Evolutionary conservation across 2,329 filamentous ascomycete species (phyloP).

Genomic region (Penicillium sp.): DNA sequence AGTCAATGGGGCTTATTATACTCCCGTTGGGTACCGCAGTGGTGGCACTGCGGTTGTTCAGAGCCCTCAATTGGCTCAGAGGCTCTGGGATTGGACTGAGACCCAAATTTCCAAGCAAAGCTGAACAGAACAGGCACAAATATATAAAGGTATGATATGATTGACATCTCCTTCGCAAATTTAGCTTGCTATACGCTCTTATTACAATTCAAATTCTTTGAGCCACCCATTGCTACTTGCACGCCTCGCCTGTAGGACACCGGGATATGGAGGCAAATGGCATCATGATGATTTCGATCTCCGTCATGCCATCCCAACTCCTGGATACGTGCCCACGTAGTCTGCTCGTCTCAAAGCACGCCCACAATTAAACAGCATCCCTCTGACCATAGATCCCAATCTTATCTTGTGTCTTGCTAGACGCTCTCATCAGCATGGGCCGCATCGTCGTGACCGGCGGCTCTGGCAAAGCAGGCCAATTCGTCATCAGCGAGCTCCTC

Average conservation of each 20-base stretch:
- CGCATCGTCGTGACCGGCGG: constrained; percentile 57
- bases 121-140: neutral
- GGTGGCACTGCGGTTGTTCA: constrained; percentile 31
- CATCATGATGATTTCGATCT: constrained; percentile 21
- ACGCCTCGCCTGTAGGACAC: neutral
- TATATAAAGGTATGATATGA: neutral
- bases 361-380: neutral
- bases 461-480: constrained; percentile 55
- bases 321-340: neutral
- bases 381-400: neutral
- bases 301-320: constrained; percentile 5
- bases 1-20: constrained; percentile 44
- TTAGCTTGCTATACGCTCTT: neutral
- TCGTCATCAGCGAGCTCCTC: constrained; percentile 54
- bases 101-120: constrained; percentile 28
- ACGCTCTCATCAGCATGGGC: constrained; percentile 46
- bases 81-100: constrained; percentile 49
- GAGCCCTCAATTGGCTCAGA: constrained; percentile 34
- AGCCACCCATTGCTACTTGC: neutral
- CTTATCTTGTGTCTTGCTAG: neutral
- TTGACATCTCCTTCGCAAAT: neutral
- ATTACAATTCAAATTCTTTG: neutral
- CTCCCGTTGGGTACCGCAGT: constrained; percentile 39
- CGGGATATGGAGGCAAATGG: constrained; percentile 9
- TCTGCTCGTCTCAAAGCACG: neutral